Percentiles rank a stretch among this genome's conserved stretches.
These are phyloP conservation scores for Erythrobasidium hasegawianum DNA, from an alignment of 1,284 basidiomycete genomes.

Conservation along the genomic window DNA sequence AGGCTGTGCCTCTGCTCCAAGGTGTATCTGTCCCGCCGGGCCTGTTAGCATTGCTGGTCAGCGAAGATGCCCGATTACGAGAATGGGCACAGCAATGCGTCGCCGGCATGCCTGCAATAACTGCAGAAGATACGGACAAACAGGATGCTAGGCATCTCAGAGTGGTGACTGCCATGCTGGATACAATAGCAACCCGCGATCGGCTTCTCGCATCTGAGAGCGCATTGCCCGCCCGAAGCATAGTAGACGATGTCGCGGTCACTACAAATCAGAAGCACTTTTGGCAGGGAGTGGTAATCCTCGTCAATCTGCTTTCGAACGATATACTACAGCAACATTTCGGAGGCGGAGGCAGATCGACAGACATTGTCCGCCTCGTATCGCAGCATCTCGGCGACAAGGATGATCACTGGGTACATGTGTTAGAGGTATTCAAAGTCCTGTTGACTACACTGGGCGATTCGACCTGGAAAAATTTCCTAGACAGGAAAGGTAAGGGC, in stretches of 20 bases:
- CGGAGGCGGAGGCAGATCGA: not conserved
- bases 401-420: conserved; percentile 37
- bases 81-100: not conserved
- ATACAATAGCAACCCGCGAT: conserved; percentile 11
- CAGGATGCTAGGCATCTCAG: not conserved
- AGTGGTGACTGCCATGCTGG: conserved; percentile 6
- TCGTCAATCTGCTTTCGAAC: conserved; percentile 4
- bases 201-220: not conserved
- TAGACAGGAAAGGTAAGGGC: not conserved
- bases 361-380: conserved; percentile 40
- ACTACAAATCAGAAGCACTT: not conserved
- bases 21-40: not conserved
- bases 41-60: not conserved
- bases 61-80: not conserved
- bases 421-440: conserved; percentile 35
- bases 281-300: conserved; percentile 11
- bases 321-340: not conserved
- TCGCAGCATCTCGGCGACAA: conserved; percentile 40
- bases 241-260: not conserved
- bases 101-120: not conserved
- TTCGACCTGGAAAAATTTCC: conserved; percentile 22
- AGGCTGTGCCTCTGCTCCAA: not conserved
- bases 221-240: not conserved
- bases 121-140: not conserved
- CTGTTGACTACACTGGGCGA: conserved; percentile 15